Conservation (phyloP, 495 filamentous ascomycete species). For the Trichoderma asperelloides region DNA sequence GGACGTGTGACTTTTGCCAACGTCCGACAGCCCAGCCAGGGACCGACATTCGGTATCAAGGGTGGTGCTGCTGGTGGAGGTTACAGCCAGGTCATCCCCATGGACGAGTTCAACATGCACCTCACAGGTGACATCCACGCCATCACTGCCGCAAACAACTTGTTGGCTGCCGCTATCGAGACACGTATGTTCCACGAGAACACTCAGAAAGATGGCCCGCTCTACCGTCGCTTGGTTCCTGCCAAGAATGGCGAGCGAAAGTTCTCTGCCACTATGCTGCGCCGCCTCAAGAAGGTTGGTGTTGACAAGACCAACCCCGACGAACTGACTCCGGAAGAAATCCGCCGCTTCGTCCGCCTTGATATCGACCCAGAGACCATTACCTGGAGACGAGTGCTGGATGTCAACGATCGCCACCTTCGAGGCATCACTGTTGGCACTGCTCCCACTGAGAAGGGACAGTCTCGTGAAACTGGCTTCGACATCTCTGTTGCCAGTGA, state of each 20-base stretch:
- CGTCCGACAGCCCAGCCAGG: constrained; percentile 92
- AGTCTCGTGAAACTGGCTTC: constrained; percentile 78
- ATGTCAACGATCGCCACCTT: constrained; percentile 94
- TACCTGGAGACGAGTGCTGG: constrained; percentile 91
- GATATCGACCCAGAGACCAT: constrained; percentile 97
- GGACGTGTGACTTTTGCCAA: constrained; percentile 87
- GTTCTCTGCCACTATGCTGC: constrained; percentile 85
- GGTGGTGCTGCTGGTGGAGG: constrained; percentile 94
- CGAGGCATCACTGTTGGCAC: constrained; percentile 79
- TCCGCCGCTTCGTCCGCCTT: constrained; percentile 74
- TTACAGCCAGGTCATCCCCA: constrained; percentile 97
- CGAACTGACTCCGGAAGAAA: constrained; percentile 82
- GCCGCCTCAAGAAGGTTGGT: constrained; percentile 84
- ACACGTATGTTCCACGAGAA: constrained; percentile 97
- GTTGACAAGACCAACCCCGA: constrained; percentile 92
- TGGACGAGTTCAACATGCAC: constrained; percentile 99
- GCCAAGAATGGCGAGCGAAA: constrained; percentile 78
- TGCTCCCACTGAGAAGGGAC: constrained; percentile 82
- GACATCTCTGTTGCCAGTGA: constrained; percentile 97
- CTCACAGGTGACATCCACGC: constrained; percentile 97
- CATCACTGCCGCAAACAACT: constrained; percentile 93
- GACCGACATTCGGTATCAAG: constrained; percentile 97
- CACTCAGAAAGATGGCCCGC: constrained; percentile 81
- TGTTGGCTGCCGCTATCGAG: constrained; percentile 96
- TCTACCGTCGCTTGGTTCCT: constrained; percentile 85